Percentiles rank a stretch among this genome's conserved stretches.
Evolutionary conservation across 176 grass and related monocot genomes (phyloP).

Genomic region (Oropetium thomaeum): DNA sequence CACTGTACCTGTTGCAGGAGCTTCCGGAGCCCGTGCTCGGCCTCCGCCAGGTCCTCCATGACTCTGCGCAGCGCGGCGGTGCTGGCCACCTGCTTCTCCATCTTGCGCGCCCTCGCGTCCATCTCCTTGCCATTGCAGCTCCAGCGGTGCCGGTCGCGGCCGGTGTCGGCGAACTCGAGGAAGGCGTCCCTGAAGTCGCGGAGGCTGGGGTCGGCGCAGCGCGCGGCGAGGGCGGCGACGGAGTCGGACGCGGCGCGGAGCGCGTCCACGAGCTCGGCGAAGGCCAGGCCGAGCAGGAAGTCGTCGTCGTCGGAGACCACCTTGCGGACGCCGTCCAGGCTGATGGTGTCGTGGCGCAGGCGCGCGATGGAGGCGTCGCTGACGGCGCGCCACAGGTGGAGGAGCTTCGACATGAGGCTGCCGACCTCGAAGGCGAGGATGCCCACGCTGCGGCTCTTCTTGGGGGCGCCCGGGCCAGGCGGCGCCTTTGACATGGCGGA

Average conservation of each 20-base stretch:
- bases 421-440: conserved; percentile 83
- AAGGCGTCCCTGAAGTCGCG: conserved; percentile 46
- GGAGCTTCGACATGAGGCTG: conserved; percentile 70
- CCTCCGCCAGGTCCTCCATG: conserved; percentile 70
- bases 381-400: conserved; percentile 61
- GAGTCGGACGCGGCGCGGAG: conserved; percentile 51
- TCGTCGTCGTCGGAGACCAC: conserved; percentile 74
- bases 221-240: conserved; percentile 37
- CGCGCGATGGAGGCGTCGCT: conserved; percentile 55
- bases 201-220: conserved; percentile 52
- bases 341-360: conserved; percentile 52
- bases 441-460: conserved; percentile 34
- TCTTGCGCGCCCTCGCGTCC: conserved; percentile 54
- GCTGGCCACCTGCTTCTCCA: conserved; percentile 51
- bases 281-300: conserved; percentile 60
- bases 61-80: conserved; percentile 52
- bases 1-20: no score
- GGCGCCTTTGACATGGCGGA: conserved; percentile 61
- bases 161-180: conserved; percentile 52
- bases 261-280: conserved; percentile 66
- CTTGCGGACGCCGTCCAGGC: conserved; percentile 61
- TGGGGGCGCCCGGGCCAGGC: neutral
- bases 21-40: conserved; percentile 68
- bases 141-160: conserved; percentile 62
- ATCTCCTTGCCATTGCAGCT: conserved; percentile 73